These are phyloP conservation scores for Talaromyces borbonicus DNA, from an alignment of 495 filamentous ascomycete genomes.

Conservation along the genomic window DNA sequence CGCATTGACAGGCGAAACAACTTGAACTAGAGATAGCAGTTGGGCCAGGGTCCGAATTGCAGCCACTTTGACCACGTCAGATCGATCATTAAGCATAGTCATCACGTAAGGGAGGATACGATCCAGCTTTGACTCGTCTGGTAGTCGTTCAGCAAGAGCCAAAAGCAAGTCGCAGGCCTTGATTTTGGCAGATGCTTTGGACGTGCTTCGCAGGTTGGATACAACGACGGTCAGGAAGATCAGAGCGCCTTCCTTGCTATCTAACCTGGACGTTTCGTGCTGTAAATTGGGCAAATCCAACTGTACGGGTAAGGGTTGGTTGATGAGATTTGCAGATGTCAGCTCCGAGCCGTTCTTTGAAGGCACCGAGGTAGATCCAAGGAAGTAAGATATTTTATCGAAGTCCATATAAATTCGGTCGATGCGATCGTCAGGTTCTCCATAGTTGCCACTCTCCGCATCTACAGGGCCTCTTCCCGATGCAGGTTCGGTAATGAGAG, in stretches of 20 bases:
- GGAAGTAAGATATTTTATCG: constrained; percentile 92
- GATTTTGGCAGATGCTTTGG: constrained; percentile 74
- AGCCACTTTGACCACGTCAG: constrained; percentile 72
- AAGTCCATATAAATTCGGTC: constrained; percentile 89
- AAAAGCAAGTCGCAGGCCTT: constrained; percentile 89
- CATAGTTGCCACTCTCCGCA: constrained; percentile 53
- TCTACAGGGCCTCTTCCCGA: constrained; percentile 59
- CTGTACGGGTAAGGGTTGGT: constrained; percentile 59
- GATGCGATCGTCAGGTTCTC: constrained; percentile 85
- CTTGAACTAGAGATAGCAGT: constrained; percentile 73
- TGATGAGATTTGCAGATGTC: constrained; percentile 20
- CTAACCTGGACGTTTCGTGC: constrained; percentile 39
- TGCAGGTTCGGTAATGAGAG: constrained; percentile 86
- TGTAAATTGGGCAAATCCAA: constrained; percentile 82
- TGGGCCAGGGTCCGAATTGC: constrained; percentile 81
- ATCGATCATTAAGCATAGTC: constrained; percentile 65
- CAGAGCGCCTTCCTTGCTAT: constrained; percentile 63
- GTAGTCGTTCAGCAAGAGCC: constrained; percentile 82
- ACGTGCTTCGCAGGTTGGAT: constrained; percentile 79
- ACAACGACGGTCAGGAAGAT: constrained; percentile 86
- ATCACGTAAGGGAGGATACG: constrained; percentile 86
- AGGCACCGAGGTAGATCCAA: constrained; percentile 40
- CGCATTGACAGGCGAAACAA: constrained; percentile 89
- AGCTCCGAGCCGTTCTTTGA: constrained; percentile 15
- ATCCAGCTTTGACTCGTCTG: constrained; percentile 95